Percentiles rank a stretch among this genome's conserved stretches.
phyloP scores from a whole-genome alignment of 139 green algal species.

The Tetraselmis striata region DNA sequence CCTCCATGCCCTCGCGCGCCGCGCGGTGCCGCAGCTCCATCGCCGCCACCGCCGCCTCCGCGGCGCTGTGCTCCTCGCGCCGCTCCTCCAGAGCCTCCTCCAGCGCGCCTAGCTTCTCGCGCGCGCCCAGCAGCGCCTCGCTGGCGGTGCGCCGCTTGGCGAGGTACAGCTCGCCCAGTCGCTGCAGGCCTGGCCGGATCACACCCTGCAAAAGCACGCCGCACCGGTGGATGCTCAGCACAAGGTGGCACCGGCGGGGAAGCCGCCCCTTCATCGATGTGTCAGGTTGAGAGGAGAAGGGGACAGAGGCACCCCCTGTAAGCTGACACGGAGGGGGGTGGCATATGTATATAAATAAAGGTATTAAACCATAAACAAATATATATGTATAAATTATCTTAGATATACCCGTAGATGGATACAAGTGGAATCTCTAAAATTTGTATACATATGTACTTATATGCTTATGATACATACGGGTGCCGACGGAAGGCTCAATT shows the following conservation, averaged over 20 bases:
- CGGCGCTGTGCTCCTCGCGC: conserved; percentile 51
- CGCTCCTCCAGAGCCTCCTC: conserved; percentile 46
- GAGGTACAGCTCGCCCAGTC: conserved; percentile 53
- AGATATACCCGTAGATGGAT: too few relatives aligned
- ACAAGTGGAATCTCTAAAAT: too few relatives aligned
- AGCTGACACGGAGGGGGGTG: too few relatives aligned
- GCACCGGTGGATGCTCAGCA: not conserved
- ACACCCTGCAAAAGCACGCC: conserved; percentile 33
- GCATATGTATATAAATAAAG: too few relatives aligned
- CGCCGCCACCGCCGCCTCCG: conserved; percentile 29
- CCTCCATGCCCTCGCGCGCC: conserved; percentile 46
- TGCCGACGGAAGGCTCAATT: too few relatives aligned
- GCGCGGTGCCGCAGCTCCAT: conserved; percentile 40
- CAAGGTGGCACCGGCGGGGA: not conserved
- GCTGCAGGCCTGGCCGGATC: conserved; percentile 53
- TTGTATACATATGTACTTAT: too few relatives aligned
- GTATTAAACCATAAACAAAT: too few relatives aligned
- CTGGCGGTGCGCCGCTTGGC: conserved; percentile 44
- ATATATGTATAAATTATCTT: too few relatives aligned
- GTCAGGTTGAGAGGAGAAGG: not conserved
- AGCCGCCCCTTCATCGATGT: not conserved
- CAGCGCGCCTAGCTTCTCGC: conserved; percentile 40
- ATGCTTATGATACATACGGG: too few relatives aligned
- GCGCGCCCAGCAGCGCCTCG: conserved; percentile 56
- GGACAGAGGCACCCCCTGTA: not conserved